Conservation (phyloP, 2,329 filamentous ascomycete genomes). For the Nemania sp. region DNA sequence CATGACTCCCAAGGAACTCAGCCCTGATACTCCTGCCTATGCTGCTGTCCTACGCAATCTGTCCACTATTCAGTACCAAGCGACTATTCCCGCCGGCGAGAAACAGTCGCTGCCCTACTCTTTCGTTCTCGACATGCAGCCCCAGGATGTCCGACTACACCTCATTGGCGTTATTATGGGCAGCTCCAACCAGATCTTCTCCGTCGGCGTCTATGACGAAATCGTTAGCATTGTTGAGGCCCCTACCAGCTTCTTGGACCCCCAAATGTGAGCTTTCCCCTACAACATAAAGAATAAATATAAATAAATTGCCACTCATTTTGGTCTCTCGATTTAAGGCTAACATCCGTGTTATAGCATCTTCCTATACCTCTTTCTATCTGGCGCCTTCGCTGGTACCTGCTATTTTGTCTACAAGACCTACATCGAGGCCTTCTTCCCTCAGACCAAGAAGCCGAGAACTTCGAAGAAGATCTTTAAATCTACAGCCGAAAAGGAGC, state of each 20-base stretch:
- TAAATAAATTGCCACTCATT: too few species aligned
- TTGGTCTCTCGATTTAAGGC: too few species aligned
- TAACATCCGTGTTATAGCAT: slow-evolving; percentile 74
- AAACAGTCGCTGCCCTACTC: slow-evolving; percentile 82
- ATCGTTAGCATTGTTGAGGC: slow-evolving; percentile 89
- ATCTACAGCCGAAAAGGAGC: slow-evolving; percentile 62
- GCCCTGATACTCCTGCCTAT: slow-evolving; percentile 59
- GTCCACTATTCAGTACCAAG: slow-evolving; percentile 78
- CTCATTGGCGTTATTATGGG: slow-evolving; percentile 80
- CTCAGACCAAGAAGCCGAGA: slow-evolving; percentile 78
- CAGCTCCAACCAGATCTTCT: slow-evolving; percentile 75
- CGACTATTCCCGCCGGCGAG: slow-evolving; percentile 80
- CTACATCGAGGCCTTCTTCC: slow-evolving; percentile 96
- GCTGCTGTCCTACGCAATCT: slow-evolving; percentile 83
- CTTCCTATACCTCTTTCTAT: slow-evolving; percentile 96
- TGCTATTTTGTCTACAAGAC: slow-evolving; percentile 98
- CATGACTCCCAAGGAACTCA: slow-evolving; percentile 66
- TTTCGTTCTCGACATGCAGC: slow-evolving; percentile 92
- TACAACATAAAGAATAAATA: background rate
- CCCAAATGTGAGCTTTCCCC: slow-evolving; percentile 80
- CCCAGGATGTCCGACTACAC: slow-evolving; percentile 85
- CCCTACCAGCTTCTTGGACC: slow-evolving; percentile 91
- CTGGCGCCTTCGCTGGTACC: slow-evolving; percentile 79
- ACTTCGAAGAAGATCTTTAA: slow-evolving; percentile 57
- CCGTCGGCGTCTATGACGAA: slow-evolving; percentile 82